A percentile compares a stretch with the other conserved stretches of the same genome.
These are phyloP conservation scores for Dendrobium chrysotoxum DNA, from an alignment of 106 monocot genomes.

Conservation along the genomic window DNA sequence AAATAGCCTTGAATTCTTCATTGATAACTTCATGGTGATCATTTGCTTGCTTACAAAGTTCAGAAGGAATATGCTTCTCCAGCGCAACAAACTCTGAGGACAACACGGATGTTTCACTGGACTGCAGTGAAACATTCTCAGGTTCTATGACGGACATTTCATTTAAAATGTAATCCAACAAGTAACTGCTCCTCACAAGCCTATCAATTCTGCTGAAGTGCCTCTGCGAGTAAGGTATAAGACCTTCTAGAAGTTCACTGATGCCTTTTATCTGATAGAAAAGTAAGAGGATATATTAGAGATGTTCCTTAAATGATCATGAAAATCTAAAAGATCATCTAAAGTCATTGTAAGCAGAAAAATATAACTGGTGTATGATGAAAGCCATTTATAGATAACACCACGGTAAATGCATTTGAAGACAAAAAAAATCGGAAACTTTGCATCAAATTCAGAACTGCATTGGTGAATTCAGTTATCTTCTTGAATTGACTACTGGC, in stretches of 20 bases:
- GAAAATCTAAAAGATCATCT: not conserved
- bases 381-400: not conserved
- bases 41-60: not conserved
- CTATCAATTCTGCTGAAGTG: slow-evolving; percentile 81
- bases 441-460: not conserved
- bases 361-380: not conserved
- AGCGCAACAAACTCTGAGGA: not conserved
- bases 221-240: slow-evolving; percentile 83
- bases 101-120: slow-evolving; percentile 10
- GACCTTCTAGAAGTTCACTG: slow-evolving; percentile 78
- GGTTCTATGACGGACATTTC: slow-evolving; percentile 81
- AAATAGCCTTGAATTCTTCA: not conserved
- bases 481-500: too few species aligned
- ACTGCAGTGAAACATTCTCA: slow-evolving; percentile 11
- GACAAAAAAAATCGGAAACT: not conserved
- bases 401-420: not conserved
- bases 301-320: not conserved
- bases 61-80: not conserved
- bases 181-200: slow-evolving; percentile 65
- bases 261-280: slow-evolving; percentile 75
- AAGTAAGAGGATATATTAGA: not conserved
- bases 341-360: not conserved
- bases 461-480: not conserved
- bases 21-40: not conserved
- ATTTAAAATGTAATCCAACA: slow-evolving; percentile 63